Percentiles rank a stretch among this genome's conserved stretches.
Evolutionary conservation across 208 protist genomes (phyloP).

Genomic region (Entamoeba invadens): DNA sequence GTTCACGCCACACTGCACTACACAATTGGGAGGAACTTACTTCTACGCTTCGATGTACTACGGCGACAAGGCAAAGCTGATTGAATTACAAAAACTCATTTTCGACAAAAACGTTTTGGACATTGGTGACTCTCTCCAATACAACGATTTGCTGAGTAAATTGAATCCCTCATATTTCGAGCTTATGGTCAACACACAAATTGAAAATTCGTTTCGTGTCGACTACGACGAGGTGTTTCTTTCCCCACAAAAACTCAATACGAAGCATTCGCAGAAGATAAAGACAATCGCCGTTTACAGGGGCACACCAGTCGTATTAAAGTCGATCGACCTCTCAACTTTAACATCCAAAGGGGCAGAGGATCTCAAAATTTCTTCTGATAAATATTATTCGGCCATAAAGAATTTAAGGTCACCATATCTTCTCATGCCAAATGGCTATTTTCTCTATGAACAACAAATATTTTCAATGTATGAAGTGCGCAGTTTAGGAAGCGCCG

Average conservation of each 20-base stretch:
- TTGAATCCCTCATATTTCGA: background rate
- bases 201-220: background rate
- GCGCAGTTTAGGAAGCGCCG: background rate
- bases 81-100: background rate
- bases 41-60: background rate
- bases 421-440: background rate
- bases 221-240: background rate
- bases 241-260: background rate
- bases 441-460: background rate
- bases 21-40: background rate
- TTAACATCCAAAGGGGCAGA: too few relatives aligned
- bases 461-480: background rate
- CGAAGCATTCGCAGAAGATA: background rate
- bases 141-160: background rate
- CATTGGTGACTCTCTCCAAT: background rate
- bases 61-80: background rate
- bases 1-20: background rate
- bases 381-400: background rate
- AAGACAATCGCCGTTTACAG: background rate
- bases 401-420: background rate
- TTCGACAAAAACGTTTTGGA: background rate
- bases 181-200: background rate
- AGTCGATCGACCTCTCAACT: too few relatives aligned
- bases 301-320: background rate
- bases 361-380: too few relatives aligned